phyloP scores from a whole-genome alignment of 257 asterid genomes.

The Solanum piurae region DNA sequence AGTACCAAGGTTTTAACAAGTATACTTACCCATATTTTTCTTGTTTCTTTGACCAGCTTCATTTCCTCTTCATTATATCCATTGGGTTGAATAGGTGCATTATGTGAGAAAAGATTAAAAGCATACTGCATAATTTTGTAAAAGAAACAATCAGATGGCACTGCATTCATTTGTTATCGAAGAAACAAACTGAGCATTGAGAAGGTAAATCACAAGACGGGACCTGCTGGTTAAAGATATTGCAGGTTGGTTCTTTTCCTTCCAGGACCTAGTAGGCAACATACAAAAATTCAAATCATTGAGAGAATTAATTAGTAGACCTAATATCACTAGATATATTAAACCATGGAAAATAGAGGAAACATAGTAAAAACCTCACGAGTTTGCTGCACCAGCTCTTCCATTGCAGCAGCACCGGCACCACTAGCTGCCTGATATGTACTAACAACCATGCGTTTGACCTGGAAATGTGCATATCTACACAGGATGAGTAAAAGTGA shows the following conservation, averaged over 20 bases:
- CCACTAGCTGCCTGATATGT: slow-evolving; percentile 55
- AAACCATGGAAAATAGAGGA: background rate
- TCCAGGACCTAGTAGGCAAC: slow-evolving; percentile 45
- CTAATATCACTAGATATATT: background rate
- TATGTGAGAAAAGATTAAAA: slow-evolving; percentile 92
- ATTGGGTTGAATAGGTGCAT: slow-evolving; percentile 77
- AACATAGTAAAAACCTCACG: slow-evolving; percentile 51
- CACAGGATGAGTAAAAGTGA: background rate
- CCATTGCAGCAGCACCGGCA: slow-evolving; percentile 99
- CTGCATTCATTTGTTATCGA: background rate
- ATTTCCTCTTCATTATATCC: slow-evolving; percentile 99
- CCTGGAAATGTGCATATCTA: slow-evolving; percentile 14
- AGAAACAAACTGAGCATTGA: background rate
- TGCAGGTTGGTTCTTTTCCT: slow-evolving; percentile 83
- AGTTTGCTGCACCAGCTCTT: slow-evolving; percentile 86
- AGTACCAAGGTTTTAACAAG: background rate
- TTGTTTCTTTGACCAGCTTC: slow-evolving; percentile 91
- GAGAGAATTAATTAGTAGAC: background rate
- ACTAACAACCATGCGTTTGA: slow-evolving; percentile 44
- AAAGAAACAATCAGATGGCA: background rate
- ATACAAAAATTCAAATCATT: background rate
- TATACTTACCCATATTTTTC: slow-evolving; percentile 81
- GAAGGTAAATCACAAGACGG: background rate
- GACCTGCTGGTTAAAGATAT: slow-evolving; percentile 76
- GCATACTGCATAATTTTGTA: slow-evolving; percentile 61